phyloP scores from a whole-genome alignment of 352 stramenopile genomes.

The Aphanomyces invadans region DNA sequence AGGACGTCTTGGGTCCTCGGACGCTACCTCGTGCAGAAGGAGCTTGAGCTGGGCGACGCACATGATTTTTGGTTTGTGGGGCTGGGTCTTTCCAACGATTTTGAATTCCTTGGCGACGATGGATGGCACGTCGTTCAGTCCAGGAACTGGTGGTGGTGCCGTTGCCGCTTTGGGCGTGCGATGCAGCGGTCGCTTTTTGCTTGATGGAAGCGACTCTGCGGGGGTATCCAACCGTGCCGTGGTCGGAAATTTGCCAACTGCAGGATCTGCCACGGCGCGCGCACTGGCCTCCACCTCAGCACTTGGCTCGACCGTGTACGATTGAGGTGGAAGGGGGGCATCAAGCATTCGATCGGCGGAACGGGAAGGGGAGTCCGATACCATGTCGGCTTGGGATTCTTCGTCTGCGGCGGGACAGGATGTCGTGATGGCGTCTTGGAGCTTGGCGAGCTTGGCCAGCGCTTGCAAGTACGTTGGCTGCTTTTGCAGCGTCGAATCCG shows the following conservation, averaged over 20 bases:
- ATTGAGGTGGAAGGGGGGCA: background rate
- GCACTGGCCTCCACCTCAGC: background rate
- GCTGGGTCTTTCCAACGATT: background rate
- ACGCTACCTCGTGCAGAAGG: background rate
- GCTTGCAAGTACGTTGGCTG: constrained; percentile 14
- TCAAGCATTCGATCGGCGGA: no score
- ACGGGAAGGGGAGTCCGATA: background rate
- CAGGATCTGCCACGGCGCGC: no score
- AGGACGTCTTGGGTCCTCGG: background rate
- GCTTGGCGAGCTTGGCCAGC: background rate
- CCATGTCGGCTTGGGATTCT: background rate
- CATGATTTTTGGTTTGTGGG: background rate
- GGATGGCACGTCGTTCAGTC: background rate
- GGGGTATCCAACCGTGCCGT: no score
- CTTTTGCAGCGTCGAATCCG: background rate
- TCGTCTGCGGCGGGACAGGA: background rate
- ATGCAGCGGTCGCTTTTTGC: background rate
- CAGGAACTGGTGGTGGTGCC: background rate
- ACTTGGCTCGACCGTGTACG: background rate
- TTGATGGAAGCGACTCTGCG: background rate
- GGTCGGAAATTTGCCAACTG: no score
- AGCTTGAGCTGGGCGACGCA: constrained; percentile 1
- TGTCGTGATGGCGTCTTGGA: background rate
- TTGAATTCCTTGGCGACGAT: background rate
- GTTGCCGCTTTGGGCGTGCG: background rate